Base-by-base conservation (phyloP, 805 yeast species). In the Kodamaea leandrae region DNA sequence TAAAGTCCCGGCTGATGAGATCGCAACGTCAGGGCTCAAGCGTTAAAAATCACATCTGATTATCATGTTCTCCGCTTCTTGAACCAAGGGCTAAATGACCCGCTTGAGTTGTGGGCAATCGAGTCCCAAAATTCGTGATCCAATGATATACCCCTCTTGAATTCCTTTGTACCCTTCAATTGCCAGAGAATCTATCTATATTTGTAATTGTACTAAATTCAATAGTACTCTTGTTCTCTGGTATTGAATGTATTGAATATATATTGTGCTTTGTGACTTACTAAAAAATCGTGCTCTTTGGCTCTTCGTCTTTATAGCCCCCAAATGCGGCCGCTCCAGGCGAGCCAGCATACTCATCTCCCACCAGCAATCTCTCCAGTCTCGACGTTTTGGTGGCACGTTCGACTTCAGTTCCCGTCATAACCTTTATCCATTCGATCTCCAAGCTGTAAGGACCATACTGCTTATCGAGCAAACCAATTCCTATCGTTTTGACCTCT, bases 381-480 rank as follows among this genome's bases (percentile, higher is more conserved):
- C 77, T 54, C 2, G 75, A 61, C 35, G 58, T 60, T 26, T 60
- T 55, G 10, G 76, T 53, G 37, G 61, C 70, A 38, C 68, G 60
- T 32, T 63, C 65, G 24, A 75, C 73, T 42, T 74, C 78, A 1
- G 66, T 68, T 12, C 83, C 84, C 6, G 78, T 74, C 65, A 80
- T 72, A 20, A 78, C 88, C 56, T 82, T 84, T 43, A 86, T 72
- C 76, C 83, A 81, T 51, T 84, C 93, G 30, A 86, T 63, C 45
- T 83, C 76, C 45, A 86, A 68, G 30, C 76, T 71, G 58, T 71
- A 86, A 2, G 90, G 88, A 0, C 96, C 96, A 50, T 78, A 82
- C 57, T 80, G 83, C 42, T 82, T 76, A 58, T 87, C 96, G 36
- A 84, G 71, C 32, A 86, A 73, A 6, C 95, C 93, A 24, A 86